A percentile compares a stretch with the other conserved stretches of the same genome.
phyloP scores from a whole-genome alignment of 768 basidiomycete genomes.

The Kwoniella newhampshirensis region DNA sequence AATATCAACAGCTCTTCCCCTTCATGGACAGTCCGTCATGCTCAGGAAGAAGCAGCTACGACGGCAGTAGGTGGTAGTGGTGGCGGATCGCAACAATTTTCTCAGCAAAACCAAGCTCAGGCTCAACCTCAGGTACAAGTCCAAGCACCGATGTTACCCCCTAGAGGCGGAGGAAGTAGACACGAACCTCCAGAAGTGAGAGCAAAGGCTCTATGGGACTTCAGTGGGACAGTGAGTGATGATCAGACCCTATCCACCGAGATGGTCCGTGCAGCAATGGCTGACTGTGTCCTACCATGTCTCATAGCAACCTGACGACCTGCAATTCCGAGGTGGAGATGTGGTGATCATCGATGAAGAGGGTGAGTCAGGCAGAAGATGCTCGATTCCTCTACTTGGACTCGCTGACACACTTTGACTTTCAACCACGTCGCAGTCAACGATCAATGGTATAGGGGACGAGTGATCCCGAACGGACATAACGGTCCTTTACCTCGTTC shows the following conservation, averaged over 20 bases:
- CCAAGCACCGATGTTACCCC: constrained; percentile 18
- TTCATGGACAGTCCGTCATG: constrained; percentile 21
- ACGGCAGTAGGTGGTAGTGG: too few species aligned
- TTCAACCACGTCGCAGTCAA: constrained; percentile 60
- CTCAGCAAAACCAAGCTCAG: constrained; percentile 11
- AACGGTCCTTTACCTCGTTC: constrained; percentile 26
- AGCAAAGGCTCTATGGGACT: constrained; percentile 44
- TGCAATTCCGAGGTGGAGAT: constrained; percentile 72
- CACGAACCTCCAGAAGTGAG: constrained; percentile 10
- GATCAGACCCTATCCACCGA: too few species aligned
- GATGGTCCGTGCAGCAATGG: background rate
- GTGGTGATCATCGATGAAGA: constrained; percentile 72
- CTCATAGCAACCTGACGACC: constrained; percentile 70
- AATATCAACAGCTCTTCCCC: constrained; percentile 13
- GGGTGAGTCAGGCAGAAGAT: constrained; percentile 20
- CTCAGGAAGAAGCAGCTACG: constrained; percentile 4
- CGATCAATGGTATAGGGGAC: constrained; percentile 62
- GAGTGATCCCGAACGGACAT: constrained; percentile 59
- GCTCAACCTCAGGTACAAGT: background rate
- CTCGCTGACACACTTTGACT: too few species aligned
- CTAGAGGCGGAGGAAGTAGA: constrained; percentile 9
- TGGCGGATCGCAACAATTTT: too few species aligned
- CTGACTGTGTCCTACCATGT: constrained; percentile 5
- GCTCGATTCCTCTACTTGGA: too few species aligned
- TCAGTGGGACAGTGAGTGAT: constrained; percentile 36